Evolutionary conservation across 1,284 basidiomycete genomes (phyloP), one percentile per base, ranked within the genome.

Genomic region (Golubevia sp.): DNA sequence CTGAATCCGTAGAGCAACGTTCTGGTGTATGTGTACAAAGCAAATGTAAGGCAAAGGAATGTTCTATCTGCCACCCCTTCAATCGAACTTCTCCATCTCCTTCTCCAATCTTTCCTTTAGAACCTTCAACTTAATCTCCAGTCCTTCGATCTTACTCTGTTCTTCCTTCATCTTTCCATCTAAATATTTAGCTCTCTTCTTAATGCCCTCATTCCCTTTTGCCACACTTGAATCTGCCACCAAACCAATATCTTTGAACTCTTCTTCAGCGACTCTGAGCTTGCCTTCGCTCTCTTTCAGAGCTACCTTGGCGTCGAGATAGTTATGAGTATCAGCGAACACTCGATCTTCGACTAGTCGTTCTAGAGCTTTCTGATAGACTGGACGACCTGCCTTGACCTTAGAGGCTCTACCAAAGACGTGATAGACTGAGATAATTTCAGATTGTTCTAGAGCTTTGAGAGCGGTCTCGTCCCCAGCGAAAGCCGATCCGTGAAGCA

Each of bases 381-480:
- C 76, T 1, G 76, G 76, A 20, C 76, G 54, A 20, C 76, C 76
- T 3, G 76, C 75, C 0, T 71, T 67, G 27, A 79, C 75, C 15
- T 63, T 55, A 2, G 66, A 64, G 5, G 76, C 75, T 25, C 76
- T 61, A 1, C 73, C 71, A 20, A 76, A 68, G 51, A 68, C 58
- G 56, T 79, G 76, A 27, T 67, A 56, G 11, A 79, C 75, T 24
- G 73, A 68, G 44, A 79, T 72, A 51, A 79, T 64, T 49, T 79
- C 76, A 53, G 75, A 75, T 44, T 72, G 67, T 55, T 77, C 76
- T 24, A 79, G 52, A 2, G 76, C 61, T 51, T 77, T 77, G 57
- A 79, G 64, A 18, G 71, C 65, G n/a, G 52, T 65, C 63, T 79
- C 76, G 62, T 79, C 72, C 44, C 73, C 73, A 55, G 77, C 77